Percentiles rank a stretch among this genome's conserved stretches.
Evolutionary conservation across 305 asterid species (phyloP).

Genomic region (Ilex paraguariensis): DNA sequence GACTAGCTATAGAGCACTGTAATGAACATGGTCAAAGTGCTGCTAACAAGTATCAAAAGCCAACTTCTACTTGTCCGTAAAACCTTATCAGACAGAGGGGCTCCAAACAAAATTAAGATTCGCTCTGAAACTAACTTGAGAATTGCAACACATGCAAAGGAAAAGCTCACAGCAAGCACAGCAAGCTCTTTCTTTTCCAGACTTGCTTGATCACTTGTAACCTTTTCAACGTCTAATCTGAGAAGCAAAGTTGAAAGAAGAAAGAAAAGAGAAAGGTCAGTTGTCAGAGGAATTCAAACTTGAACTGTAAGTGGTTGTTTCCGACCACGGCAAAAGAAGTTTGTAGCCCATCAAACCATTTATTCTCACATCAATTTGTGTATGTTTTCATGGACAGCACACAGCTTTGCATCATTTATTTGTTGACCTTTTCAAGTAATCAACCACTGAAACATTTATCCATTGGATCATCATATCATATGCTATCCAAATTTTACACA

Average conservation of each 20-base stretch:
- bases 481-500: no score
- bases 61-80: slow-evolving; percentile 46
- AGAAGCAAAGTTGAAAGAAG: slow-evolving; percentile 6
- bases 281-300: no score
- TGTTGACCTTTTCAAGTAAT: no score
- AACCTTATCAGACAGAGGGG: slow-evolving; percentile 24
- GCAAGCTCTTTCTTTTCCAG: slow-evolving; percentile 66
- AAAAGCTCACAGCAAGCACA: slow-evolving; percentile 44
- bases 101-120: slow-evolving; percentile 26
- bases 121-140: slow-evolving; percentile 36
- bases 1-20: slow-evolving; percentile 48
- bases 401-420: no score
- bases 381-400: no score
- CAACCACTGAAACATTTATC: no score
- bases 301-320: no score
- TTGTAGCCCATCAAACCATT: no score
- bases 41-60: slow-evolving; percentile 57
- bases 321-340: no score
- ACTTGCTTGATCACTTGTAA: slow-evolving; percentile 46
- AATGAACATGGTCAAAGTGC: slow-evolving; percentile 60
- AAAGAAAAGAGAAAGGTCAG: background rate
- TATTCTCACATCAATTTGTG: no score
- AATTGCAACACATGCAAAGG: slow-evolving; percentile 48
- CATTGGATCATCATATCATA: no score
- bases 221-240: slow-evolving; percentile 74